A percentile compares a stretch with the other conserved stretches of the same genome.
These are phyloP conservation scores for Chlorophyllum brunneum DNA, from an alignment of 768 basidiomycete species.

Conservation along the genomic window DNA sequence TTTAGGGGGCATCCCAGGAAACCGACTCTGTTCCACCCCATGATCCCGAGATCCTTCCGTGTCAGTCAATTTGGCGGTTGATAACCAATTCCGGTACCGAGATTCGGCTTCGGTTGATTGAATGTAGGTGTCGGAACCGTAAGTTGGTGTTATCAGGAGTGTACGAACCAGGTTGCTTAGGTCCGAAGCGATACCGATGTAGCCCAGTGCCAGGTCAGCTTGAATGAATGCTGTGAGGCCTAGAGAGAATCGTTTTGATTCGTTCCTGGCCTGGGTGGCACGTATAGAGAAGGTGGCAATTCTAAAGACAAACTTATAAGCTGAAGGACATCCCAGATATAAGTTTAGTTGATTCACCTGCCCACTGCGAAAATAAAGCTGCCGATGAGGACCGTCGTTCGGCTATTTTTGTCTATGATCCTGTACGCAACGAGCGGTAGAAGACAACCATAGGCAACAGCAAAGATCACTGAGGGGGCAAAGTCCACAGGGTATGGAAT, in stretches of 20 bases:
- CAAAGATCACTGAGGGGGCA: conserved; percentile 33
- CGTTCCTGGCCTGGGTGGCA: conserved; percentile 15
- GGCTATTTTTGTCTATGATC: conserved; percentile 22
- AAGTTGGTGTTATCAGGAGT: conserved; percentile 12
- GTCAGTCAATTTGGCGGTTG: conserved; percentile 28
- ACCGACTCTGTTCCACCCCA: no score
- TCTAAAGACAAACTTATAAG: conserved; percentile 9
- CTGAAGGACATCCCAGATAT: not conserved
- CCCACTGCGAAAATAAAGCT: conserved; percentile 27
- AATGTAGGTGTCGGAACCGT: conserved; percentile 10
- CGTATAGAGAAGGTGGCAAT: conserved; percentile 20
- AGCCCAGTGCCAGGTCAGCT: conserved; percentile 11
- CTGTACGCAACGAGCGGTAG: conserved; percentile 28
- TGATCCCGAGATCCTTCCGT: conserved; percentile 32
- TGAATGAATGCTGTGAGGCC: conserved; percentile 15
- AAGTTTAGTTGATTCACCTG: conserved; percentile 21
- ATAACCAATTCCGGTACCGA: conserved; percentile 14
- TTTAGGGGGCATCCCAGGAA: conserved; percentile 20
- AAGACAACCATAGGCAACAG: conserved; percentile 27
- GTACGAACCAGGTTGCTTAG: conserved; percentile 9
- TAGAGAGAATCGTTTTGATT: conserved; percentile 5
- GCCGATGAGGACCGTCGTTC: conserved; percentile 29
- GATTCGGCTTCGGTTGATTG: conserved; percentile 14
- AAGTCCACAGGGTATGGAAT: conserved; percentile 28
- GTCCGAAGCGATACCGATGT: conserved; percentile 11